Conservation (phyloP, 2,329 filamentous ascomycete species). For the Sclerotinia sclerotiorum region DNA sequence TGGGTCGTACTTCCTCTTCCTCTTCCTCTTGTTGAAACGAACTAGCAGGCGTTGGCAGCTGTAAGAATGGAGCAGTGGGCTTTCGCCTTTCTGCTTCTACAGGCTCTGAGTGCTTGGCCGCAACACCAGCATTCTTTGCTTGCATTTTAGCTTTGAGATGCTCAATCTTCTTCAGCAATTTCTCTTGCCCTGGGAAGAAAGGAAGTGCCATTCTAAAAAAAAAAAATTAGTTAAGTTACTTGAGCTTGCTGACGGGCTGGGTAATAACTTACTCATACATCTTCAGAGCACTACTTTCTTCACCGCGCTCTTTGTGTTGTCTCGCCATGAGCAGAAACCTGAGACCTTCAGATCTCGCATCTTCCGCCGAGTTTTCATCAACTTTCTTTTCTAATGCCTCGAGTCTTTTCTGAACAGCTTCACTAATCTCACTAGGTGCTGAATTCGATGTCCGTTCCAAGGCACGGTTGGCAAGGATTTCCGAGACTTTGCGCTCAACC, state of each 20-base stretch:
- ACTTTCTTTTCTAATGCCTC: constrained; percentile 86
- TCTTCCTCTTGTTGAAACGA: constrained; percentile 32
- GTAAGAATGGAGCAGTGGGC: constrained; percentile 31
- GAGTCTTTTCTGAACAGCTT: constrained; percentile 76
- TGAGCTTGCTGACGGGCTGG: neutral
- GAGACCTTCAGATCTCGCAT: constrained; percentile 76
- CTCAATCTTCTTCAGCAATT: constrained; percentile 69
- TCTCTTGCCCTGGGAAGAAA: constrained; percentile 83
- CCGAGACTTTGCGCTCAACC: constrained; percentile 87
- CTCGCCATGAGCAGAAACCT: constrained; percentile 87
- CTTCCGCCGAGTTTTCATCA: constrained; percentile 63
- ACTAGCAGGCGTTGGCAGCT: constrained; percentile 30
- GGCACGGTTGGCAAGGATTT: constrained; percentile 78
- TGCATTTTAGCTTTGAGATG: constrained; percentile 56
- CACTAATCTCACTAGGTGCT: constrained; percentile 57
- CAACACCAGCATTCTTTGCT: constrained; percentile 40
- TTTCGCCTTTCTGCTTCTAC: constrained; percentile 28
- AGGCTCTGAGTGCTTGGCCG: constrained; percentile 12
- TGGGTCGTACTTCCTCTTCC: constrained; percentile 31
- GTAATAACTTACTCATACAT: constrained; percentile 59
- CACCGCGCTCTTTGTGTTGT: constrained; percentile 81
- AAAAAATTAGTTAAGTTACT: neutral
- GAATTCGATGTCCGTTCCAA: constrained; percentile 54
- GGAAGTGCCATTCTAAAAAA: constrained; percentile 67
- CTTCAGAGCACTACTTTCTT: constrained; percentile 73